Percentiles rank a stretch among this genome's conserved stretches.
These are phyloP conservation scores for Colletotrichum ledebouriae DNA, from an alignment of 2,329 filamentous ascomycete species.

Conservation along the genomic window DNA sequence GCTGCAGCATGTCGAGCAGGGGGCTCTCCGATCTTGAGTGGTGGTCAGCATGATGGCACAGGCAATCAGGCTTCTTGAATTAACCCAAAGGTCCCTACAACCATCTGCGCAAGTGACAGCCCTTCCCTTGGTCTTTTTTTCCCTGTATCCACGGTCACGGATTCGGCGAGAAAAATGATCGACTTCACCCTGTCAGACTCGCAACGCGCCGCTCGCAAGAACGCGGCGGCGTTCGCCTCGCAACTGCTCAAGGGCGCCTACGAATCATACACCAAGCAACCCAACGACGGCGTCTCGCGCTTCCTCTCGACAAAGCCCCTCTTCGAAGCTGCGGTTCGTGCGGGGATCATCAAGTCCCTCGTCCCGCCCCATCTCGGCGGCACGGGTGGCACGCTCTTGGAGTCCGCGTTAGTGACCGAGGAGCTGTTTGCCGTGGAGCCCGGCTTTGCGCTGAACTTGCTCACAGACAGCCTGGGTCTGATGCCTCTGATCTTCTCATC, in stretches of 20 bases:
- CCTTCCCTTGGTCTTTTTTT: neutral
- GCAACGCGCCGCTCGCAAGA: neutral
- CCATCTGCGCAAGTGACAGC: too few species aligned
- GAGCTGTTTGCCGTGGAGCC: conserved; percentile 67
- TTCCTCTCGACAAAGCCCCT: conserved; percentile 14
- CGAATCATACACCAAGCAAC: conserved; percentile 14
- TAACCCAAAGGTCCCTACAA: too few species aligned
- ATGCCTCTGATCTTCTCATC: conserved; percentile 62
- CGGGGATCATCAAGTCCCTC: conserved; percentile 57
- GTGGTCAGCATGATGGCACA: too few species aligned
- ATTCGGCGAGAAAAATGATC: neutral
- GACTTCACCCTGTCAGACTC: conserved; percentile 7
- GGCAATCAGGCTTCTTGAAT: too few species aligned
- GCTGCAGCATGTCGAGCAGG: too few species aligned
- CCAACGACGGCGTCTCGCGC: conserved; percentile 12
- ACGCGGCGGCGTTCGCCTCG: conserved; percentile 7
- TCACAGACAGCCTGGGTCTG: conserved; percentile 65
- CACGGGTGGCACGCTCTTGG: conserved; percentile 57
- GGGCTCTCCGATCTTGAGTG: too few species aligned
- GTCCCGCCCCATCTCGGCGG: conserved; percentile 62
- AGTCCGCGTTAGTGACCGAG: conserved; percentile 64
- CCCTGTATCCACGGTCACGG: neutral
- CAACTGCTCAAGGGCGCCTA: conserved; percentile 5
- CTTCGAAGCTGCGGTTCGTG: conserved; percentile 7
- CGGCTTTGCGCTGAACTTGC: conserved; percentile 62